A percentile compares a stretch with the other conserved stretches of the same genome.
phyloP scores from a whole-genome alignment of 441 rosid species.

The Pelargonium myrrhifolium region DNA sequence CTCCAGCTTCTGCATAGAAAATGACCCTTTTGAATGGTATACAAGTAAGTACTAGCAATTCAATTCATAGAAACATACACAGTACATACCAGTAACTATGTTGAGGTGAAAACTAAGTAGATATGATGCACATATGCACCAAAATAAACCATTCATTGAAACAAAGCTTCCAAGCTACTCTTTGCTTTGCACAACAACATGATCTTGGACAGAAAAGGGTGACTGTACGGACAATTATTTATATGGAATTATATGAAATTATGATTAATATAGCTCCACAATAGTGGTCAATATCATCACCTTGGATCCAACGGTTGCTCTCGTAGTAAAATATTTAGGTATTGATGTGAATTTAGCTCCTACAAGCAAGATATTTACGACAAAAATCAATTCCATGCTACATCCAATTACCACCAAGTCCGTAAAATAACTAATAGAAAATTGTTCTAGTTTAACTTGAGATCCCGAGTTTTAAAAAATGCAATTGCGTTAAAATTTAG shows the following conservation, averaged over 20 bases:
- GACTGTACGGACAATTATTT: not conserved
- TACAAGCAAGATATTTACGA: no score
- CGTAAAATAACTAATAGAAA: no score
- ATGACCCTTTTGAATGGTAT: not conserved
- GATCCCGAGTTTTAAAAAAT: no score
- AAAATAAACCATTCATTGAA: not conserved
- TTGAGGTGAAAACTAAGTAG: not conserved
- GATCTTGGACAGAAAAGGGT: not conserved
- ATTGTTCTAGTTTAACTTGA: no score
- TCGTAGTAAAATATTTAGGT: not conserved
- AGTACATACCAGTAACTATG: not conserved
- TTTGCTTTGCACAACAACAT: not conserved
- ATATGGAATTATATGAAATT: not conserved
- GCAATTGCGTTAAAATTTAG: no score
- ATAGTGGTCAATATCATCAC: not conserved
- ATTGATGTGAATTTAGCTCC: not conserved
- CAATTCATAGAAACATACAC: not conserved
- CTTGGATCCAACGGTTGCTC: not conserved
- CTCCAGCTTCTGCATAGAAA: slow-evolving; percentile 2
- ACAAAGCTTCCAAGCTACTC: not conserved
- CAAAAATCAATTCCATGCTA: no score
- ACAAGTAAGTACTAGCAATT: not conserved
- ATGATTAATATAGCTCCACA: not conserved
- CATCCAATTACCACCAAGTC: no score
- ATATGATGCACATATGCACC: not conserved